phyloP scores from a whole-genome alignment of 768 basidiomycete genomes.

The Lyophyllum semitale region DNA sequence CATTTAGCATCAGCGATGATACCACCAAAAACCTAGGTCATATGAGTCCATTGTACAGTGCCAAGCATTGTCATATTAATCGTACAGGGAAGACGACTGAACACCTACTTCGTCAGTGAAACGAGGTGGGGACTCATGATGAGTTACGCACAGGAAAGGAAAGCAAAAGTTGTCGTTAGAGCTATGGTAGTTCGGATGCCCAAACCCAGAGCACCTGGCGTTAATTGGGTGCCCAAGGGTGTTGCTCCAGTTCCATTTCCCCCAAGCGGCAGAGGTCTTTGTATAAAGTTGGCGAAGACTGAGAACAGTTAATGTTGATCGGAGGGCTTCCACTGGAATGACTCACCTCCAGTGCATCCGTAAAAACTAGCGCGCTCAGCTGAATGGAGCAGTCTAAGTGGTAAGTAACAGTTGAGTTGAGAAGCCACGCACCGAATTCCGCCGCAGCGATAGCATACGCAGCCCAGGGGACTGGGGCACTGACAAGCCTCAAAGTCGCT shows the following conservation, averaged over 20 bases:
- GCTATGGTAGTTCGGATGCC: slow-evolving; percentile 27
- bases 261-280: slow-evolving; percentile 25
- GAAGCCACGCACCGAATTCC: slow-evolving; percentile 12
- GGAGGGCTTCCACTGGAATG: too few species aligned
- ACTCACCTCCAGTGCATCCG: slow-evolving; percentile 16
- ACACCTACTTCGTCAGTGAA: slow-evolving; percentile 12
- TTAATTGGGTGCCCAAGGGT: slow-evolving; percentile 23
- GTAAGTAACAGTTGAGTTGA: not conserved
- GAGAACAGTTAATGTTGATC: not conserved
- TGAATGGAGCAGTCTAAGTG: not conserved
- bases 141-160: slow-evolving; percentile 22
- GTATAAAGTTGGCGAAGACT: slow-evolving; percentile 30
- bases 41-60: not conserved
- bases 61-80: not conserved
- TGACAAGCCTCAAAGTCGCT: slow-evolving; percentile 14
- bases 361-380: slow-evolving; percentile 20
- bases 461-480: slow-evolving; percentile 15
- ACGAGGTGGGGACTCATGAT: not conserved
- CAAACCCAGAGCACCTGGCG: slow-evolving; percentile 26
- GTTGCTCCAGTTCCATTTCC: slow-evolving; percentile 30
- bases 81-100: slow-evolving; percentile 12
- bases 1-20: slow-evolving; percentile 40
- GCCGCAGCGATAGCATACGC: slow-evolving; percentile 16
- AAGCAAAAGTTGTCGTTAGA: slow-evolving; percentile 26
- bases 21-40: slow-evolving; percentile 31